phyloP scores from a whole-genome alignment of 768 basidiomycete genomes.

The Suillus paluster region DNA sequence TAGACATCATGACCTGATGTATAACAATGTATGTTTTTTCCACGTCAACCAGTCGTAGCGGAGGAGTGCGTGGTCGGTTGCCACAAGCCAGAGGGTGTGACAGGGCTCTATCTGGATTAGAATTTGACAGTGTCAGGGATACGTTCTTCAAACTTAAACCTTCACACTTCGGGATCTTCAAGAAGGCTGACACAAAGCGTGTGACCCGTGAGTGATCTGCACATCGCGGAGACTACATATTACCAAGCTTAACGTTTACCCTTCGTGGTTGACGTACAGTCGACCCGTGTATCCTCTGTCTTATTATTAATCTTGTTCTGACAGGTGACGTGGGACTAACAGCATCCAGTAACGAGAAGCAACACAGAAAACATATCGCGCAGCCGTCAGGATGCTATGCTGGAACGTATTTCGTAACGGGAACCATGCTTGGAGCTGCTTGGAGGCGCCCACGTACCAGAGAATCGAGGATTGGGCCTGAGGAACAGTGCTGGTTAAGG shows the following conservation, averaged over 20 bases:
- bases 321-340: not conserved
- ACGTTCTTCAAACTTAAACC: not conserved
- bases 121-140: too few species aligned
- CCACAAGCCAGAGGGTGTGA: not conserved
- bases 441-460: not conserved
- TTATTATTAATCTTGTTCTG: not conserved
- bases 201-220: conserved; percentile 1
- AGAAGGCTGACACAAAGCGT: not conserved
- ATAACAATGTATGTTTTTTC: conserved; percentile 6
- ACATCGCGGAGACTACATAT: not conserved
- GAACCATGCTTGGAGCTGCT: not conserved
- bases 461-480: not conserved
- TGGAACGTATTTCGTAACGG: not conserved
- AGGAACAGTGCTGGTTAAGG: not conserved
- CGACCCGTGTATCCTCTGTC: too few species aligned
- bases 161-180: not conserved
- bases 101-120: not conserved
- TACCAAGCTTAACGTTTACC: not conserved
- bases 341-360: conserved; percentile 3
- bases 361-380: not conserved
- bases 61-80: not conserved
- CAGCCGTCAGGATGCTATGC: not conserved
- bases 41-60: not conserved
- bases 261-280: too few species aligned
- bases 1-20: conserved; percentile 6